Conservation (phyloP, 257 asterid genomes). For the Nicotiana sylvestris region DNA sequence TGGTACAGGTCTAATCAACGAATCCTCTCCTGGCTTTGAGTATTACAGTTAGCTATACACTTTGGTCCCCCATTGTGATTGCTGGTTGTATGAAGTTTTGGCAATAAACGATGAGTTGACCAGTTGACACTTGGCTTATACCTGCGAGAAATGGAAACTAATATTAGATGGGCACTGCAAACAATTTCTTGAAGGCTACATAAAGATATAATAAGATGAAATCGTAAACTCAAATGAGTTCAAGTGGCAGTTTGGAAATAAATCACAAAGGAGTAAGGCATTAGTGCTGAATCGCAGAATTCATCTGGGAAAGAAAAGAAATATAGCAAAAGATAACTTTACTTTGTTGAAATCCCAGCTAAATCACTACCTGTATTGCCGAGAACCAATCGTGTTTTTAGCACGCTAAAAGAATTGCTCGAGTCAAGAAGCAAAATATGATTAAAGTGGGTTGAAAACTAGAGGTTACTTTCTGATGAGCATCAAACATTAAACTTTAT, state of each 20-base stretch:
- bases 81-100: neutral
- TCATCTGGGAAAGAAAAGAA: neutral
- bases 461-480: too few species aligned
- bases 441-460: too few species aligned
- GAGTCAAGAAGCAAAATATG: too few species aligned
- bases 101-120: neutral
- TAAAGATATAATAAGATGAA: neutral
- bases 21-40: neutral
- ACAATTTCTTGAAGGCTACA: neutral
- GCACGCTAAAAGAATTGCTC: too few species aligned
- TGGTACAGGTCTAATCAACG: neutral
- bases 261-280: neutral
- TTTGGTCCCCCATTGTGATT: neutral
- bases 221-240: neutral
- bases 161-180: neutral
- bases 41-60: neutral
- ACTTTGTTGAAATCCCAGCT: too few species aligned
- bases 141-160: neutral
- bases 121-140: neutral
- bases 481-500: too few species aligned
- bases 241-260: neutral
- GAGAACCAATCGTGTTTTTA: too few species aligned
- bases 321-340: too few species aligned
- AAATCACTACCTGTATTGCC: too few species aligned
- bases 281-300: neutral